Conservation (phyloP, 2,329 filamentous ascomycete species). For the Hirsutella rhossiliensis region DNA sequence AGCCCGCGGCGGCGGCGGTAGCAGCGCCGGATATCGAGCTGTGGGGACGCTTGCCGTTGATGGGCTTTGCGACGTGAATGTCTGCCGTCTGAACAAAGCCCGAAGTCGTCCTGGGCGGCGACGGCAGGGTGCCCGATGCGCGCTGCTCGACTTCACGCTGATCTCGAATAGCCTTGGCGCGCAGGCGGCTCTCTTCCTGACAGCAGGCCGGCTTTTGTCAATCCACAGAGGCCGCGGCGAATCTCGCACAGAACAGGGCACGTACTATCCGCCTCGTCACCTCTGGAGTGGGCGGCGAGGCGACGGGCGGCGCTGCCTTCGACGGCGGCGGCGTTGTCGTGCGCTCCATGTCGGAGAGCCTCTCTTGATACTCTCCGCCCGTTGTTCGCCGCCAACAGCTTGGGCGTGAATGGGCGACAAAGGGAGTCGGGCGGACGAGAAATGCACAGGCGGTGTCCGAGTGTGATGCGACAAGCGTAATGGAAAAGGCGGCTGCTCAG, state of each 20-base stretch:
- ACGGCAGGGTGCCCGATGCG: conserved; percentile 27
- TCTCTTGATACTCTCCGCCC: not conserved
- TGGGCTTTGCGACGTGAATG: conserved; percentile 37
- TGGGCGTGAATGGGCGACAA: not conserved
- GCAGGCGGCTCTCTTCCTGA: conserved; percentile 77
- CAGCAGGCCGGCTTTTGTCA: not conserved
- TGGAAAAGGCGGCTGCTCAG: too few species aligned
- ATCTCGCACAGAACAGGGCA: not conserved
- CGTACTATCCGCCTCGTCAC: conserved; percentile 43
- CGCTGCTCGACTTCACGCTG: conserved; percentile 54
- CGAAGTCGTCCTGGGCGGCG: conserved; percentile 40
- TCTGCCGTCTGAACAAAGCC: conserved; percentile 61
- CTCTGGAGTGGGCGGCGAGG: conserved; percentile 41
- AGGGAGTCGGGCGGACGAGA: not conserved
- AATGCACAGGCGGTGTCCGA: too few species aligned
- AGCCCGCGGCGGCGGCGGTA: conserved; percentile 33
- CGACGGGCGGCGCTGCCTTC: conserved; percentile 16
- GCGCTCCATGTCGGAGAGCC: conserved; percentile 28
- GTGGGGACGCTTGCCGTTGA: conserved; percentile 55
- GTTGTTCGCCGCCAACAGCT: not conserved
- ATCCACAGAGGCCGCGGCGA: too few species aligned
- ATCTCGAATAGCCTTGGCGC: conserved; percentile 75
- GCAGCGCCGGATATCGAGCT: conserved; percentile 40
- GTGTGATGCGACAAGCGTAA: too few species aligned
- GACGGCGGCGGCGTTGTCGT: conserved; percentile 31